phyloP scores from a whole-genome alignment of 1,139 yeast genomes.

The Pichia sp. region DNA sequence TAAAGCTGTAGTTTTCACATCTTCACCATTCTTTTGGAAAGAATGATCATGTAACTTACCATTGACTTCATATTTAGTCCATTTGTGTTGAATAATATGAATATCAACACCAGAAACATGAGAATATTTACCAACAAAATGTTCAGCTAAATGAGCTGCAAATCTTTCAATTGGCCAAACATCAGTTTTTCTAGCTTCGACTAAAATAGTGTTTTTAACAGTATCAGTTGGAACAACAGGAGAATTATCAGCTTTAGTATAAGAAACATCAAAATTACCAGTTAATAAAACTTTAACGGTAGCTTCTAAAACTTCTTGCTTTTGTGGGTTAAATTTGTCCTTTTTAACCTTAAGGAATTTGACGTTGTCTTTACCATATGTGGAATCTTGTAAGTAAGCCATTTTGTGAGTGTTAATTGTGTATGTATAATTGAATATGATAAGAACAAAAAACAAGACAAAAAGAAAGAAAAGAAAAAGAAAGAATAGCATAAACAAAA shows the following conservation, averaged over 20 bases:
- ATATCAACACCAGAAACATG: constrained; percentile 73
- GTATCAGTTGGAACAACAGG: constrained; percentile 94
- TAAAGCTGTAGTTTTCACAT: constrained; percentile 58
- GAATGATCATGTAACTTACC: constrained; percentile 80
- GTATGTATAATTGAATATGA: not conserved
- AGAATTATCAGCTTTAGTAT: constrained; percentile 81
- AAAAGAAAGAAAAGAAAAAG: not conserved
- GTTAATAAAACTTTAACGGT: constrained; percentile 68
- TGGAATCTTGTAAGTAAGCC: constrained; percentile 37
- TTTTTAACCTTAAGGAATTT: constrained; percentile 83
- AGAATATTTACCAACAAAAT: constrained; percentile 65
- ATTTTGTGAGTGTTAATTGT: constrained; percentile 12
- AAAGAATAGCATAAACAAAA: too few species aligned
- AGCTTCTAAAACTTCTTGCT: constrained; percentile 80
- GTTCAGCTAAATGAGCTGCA: constrained; percentile 79
- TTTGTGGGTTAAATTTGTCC: constrained; percentile 59
- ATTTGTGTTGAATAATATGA: constrained; percentile 60
- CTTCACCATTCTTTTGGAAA: constrained; percentile 78
- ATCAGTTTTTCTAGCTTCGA: constrained; percentile 74
- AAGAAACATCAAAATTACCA: constrained; percentile 73
- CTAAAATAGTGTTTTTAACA: constrained; percentile 77
- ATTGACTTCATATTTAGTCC: constrained; percentile 71
- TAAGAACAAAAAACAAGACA: not conserved
- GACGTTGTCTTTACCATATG: constrained; percentile 89
- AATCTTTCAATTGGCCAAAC: constrained; percentile 88